These are phyloP conservation scores for Metschnikowia vanudenii DNA, from an alignment of 805 yeast species.

Conservation along the genomic window DNA sequence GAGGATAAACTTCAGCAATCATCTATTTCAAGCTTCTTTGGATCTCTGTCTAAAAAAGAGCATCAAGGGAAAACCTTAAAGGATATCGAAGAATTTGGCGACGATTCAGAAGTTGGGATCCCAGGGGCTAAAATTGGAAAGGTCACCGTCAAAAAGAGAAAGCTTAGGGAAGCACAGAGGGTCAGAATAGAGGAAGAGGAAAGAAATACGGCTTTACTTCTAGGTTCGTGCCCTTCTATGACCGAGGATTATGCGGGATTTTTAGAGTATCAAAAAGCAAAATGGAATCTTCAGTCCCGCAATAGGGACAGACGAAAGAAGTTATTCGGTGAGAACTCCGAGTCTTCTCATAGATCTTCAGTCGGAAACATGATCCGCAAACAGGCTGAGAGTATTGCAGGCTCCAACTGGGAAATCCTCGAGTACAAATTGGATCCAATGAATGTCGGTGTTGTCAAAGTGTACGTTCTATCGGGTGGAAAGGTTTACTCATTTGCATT, in stretches of 20 bases:
- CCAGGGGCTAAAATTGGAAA: slow-evolving; percentile 37
- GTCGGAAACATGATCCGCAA: slow-evolving; percentile 70
- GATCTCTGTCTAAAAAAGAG: slow-evolving; percentile 41
- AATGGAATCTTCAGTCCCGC: slow-evolving; percentile 79
- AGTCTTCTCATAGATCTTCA: slow-evolving; percentile 51
- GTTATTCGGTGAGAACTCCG: slow-evolving; percentile 69
- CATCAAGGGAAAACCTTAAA: slow-evolving; percentile 36
- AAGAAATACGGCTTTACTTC: slow-evolving; percentile 45
- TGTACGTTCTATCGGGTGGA: slow-evolving; percentile 63
- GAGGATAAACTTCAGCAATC: slow-evolving; percentile 74
- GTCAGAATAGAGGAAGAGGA: slow-evolving; percentile 43
- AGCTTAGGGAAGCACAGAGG: slow-evolving; percentile 23
- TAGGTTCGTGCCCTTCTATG: slow-evolving; percentile 63
- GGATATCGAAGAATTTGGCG: slow-evolving; percentile 77
- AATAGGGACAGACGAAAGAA: slow-evolving; percentile 69
- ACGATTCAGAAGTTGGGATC: slow-evolving; percentile 23
- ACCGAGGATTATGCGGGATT: slow-evolving; percentile 65
- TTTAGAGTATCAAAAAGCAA: slow-evolving; percentile 74
- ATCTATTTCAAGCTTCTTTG: slow-evolving; percentile 58
- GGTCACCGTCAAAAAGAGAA: slow-evolving; percentile 50
- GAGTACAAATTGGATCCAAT: slow-evolving; percentile 58
- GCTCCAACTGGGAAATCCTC: slow-evolving; percentile 81
- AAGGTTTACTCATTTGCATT: slow-evolving; percentile 72
- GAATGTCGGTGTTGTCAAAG: slow-evolving; percentile 75
- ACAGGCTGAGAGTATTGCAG: slow-evolving; percentile 77